A percentile compares a stretch with the other conserved stretches of the same genome.
These are phyloP conservation scores for Tylopilus felleus DNA, from an alignment of 768 basidiomycete genomes.

Conservation along the genomic window DNA sequence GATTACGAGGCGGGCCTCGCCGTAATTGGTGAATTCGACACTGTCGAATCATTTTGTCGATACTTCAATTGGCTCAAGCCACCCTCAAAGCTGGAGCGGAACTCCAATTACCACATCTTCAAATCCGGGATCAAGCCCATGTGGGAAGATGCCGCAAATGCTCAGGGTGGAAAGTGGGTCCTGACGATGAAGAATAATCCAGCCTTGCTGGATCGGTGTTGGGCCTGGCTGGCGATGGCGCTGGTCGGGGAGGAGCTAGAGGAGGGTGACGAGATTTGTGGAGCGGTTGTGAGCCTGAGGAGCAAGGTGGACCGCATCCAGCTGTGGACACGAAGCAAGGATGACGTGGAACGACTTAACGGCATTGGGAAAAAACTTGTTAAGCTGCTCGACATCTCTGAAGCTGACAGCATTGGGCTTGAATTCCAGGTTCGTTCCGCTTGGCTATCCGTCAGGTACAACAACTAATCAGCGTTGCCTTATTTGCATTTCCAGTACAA, in stretches of 20 bases:
- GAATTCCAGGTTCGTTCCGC: constrained; percentile 75
- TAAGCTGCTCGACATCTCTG: constrained; percentile 78
- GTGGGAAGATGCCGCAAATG: constrained; percentile 96
- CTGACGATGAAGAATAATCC: constrained; percentile 88
- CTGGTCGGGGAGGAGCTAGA: constrained; percentile 69
- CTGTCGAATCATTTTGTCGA: constrained; percentile 86
- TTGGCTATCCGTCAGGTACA: not conserved
- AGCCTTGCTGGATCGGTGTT: constrained; percentile 75
- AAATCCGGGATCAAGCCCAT: constrained; percentile 93
- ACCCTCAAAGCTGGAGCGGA: constrained; percentile 82
- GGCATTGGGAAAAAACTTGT: constrained; percentile 79
- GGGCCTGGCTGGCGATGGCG: constrained; percentile 89
- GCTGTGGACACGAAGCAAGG: constrained; percentile 84
- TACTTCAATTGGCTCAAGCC: constrained; percentile 95
- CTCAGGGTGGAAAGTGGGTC: constrained; percentile 93
- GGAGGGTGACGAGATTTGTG: constrained; percentile 72
- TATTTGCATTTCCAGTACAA: constrained; percentile 54
- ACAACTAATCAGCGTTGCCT: not conserved
- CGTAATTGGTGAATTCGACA: constrained; percentile 85
- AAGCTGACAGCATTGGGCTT: constrained; percentile 79
- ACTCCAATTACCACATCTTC: constrained; percentile 95
- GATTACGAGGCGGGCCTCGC: constrained; percentile 86
- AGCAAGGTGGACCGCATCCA: constrained; percentile 89
- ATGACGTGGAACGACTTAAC: constrained; percentile 83
- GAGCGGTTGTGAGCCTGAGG: constrained; percentile 82